These are phyloP conservation scores for Ceratobasidium sp. DNA, from an alignment of 1,284 basidiomycete species.

Conservation along the genomic window DNA sequence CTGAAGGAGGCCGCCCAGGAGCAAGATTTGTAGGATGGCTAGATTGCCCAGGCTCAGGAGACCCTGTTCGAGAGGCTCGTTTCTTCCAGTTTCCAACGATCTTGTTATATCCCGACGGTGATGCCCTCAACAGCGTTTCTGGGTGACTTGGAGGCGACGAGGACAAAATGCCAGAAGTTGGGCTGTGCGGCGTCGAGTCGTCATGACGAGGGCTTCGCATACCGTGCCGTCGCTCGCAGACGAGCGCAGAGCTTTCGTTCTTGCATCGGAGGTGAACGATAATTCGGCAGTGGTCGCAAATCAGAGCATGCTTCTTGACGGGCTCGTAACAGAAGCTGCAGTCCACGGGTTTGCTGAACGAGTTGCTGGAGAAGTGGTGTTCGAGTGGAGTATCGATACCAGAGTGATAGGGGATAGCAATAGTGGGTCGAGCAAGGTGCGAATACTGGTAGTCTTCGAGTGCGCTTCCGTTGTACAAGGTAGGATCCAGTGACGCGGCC, in stretches of 20 bases:
- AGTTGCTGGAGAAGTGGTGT: constrained; percentile 86
- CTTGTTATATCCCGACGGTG: constrained; percentile 33
- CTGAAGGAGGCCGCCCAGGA: constrained; percentile 15
- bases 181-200: constrained; percentile 44
- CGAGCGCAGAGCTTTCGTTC: constrained; percentile 66
- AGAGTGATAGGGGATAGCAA: constrained; percentile 51
- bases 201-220: constrained; percentile 62
- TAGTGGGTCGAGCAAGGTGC: constrained; percentile 53
- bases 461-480: constrained; percentile 23
- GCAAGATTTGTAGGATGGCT: constrained; percentile 11
- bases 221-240: constrained; percentile 62
- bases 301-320: constrained; percentile 84
- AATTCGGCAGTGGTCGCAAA: constrained; percentile 88
- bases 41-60: constrained; percentile 14
- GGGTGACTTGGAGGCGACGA: constrained; percentile 25
- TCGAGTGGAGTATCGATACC: constrained; percentile 62
- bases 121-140: constrained; percentile 9
- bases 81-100: constrained; percentile 34
- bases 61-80: constrained; percentile 23
- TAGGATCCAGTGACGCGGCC: constrained; percentile 30
- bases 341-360: constrained; percentile 86
- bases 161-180: constrained; percentile 39
- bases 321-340: constrained; percentile 82
- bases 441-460: constrained; percentile 21
- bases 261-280: constrained; percentile 85